Evolutionary conservation across 2,329 filamentous ascomycete species (phyloP), one percentile per base, ranked within the genome.

Genomic region (Arthrinium phaeospermum): DNA sequence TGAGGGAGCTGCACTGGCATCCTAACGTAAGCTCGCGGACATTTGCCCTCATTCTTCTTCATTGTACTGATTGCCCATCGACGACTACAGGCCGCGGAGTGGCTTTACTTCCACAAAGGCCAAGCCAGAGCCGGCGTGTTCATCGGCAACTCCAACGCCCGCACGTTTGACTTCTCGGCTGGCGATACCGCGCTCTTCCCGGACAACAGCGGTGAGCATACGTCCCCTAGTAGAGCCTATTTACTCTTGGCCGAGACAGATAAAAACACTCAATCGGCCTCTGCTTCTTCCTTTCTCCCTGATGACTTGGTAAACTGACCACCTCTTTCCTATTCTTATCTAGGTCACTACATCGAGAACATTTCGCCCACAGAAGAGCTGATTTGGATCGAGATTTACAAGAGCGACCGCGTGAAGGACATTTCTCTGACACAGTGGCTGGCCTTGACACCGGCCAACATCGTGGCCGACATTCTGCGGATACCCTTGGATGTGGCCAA

Each of bases 111-210:
- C 82, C 90, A 92, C 78, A 83, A 88, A 73, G 91, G 91, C 34
- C 81, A 84, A 2, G 91, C 83, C 0, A 87, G 88, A 37, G 91
- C 91, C 0, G 92, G 90, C 0, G 88, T 92, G 3, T 93, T 92
- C 78, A 89, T 90, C 68, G 91, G 90, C 8, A 87, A 85, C 76
- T 83, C 85, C 14, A 88, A 88, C 71, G 86, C 91, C 3, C 86
- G 91, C 7, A 93, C 91, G 0, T 92, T 93, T 77, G 90, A 93
- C 80, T 92, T 93, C 79, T 83, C 82, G 2, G 86, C 90, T 5
- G 91, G 91, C n/a, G 91, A 93, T 74, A 92, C 90, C 2, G 91
- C 88, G 12, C 90, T 90, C 0, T 93, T 93, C 79, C 91, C 91
- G 0, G 90, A 92, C 74, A 93, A 93, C 79, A 85, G 85, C 74